Conservation (phyloP, 257 asterid genomes). For the Jaltomata sinuosa region DNA sequence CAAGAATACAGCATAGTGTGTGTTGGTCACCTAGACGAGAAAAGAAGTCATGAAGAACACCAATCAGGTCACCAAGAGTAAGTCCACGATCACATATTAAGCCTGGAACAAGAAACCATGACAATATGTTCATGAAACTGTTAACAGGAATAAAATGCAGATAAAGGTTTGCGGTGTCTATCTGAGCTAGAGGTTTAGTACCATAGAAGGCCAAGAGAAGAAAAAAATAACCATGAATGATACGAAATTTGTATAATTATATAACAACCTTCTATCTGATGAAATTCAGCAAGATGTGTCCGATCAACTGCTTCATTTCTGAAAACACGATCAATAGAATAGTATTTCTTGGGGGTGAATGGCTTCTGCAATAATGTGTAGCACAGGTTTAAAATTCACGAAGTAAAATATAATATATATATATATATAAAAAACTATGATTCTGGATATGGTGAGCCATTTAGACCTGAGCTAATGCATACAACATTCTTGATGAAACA, state of each 20-base stretch:
- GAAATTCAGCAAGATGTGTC: slow-evolving; percentile 98
- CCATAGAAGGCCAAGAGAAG: background rate
- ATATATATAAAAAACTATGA: background rate
- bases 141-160: background rate
- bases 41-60: slow-evolving; percentile 87
- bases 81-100: slow-evolving; percentile 89
- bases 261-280: slow-evolving; percentile 87
- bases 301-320: slow-evolving; percentile 98
- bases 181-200: background rate
- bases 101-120: slow-evolving; percentile 36
- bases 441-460: background rate
- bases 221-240: background rate
- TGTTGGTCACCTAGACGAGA: slow-evolving; percentile 63
- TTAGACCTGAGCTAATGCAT: slow-evolving; percentile 80
- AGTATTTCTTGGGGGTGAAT: slow-evolving; percentile 80
- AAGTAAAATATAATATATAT: background rate
- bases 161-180: background rate
- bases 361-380: slow-evolving; percentile 45
- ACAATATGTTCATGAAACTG: background rate
- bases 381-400: background rate
- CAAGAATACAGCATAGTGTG: background rate
- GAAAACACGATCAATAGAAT: slow-evolving; percentile 93
- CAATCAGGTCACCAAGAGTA: slow-evolving; percentile 87
- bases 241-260: background rate
- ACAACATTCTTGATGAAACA: slow-evolving; percentile 92